phyloP scores from a whole-genome alignment of 2,329 filamentous ascomycete genomes.

The Ceratocystis ficicola region DNA sequence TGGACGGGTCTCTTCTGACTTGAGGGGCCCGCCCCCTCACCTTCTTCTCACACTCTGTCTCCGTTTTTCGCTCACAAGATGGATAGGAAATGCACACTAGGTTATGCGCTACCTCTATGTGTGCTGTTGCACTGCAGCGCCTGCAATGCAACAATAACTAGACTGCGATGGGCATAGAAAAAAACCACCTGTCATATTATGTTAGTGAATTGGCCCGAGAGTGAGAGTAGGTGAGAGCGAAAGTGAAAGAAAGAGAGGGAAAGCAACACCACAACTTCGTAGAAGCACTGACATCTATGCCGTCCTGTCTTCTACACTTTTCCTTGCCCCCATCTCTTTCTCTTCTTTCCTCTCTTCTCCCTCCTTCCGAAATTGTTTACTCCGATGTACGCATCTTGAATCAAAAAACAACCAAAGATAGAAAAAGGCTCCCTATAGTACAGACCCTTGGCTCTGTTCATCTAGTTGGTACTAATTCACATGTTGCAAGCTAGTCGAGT shows the following conservation, averaged over 20 bases:
- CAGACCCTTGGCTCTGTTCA: too few relatives aligned
- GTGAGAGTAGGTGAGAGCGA: neutral
- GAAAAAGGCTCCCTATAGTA: too few relatives aligned
- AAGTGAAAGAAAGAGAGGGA: neutral
- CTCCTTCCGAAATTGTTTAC: neutral
- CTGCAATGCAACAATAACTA: neutral
- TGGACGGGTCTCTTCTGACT: neutral
- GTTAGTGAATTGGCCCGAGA: neutral
- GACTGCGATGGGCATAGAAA: neutral
- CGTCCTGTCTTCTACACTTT: neutral
- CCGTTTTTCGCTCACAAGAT: neutral
- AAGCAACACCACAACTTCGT: neutral
- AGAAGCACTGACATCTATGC: neutral
- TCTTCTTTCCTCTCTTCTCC: neutral
- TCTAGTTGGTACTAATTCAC: too few relatives aligned
- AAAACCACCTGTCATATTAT: neutral
- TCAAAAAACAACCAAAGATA: too few relatives aligned
- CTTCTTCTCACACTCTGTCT: neutral
- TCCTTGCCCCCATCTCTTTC: neutral
- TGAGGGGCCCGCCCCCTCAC: neutral
- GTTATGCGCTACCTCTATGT: neutral
- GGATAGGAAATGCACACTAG: neutral
- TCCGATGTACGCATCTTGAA: too few relatives aligned
- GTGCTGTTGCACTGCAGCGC: neutral
- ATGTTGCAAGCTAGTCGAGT: too few relatives aligned